Base-by-base conservation (phyloP, 768 basidiomycete genomes). In the Mycena latifolia region DNA sequence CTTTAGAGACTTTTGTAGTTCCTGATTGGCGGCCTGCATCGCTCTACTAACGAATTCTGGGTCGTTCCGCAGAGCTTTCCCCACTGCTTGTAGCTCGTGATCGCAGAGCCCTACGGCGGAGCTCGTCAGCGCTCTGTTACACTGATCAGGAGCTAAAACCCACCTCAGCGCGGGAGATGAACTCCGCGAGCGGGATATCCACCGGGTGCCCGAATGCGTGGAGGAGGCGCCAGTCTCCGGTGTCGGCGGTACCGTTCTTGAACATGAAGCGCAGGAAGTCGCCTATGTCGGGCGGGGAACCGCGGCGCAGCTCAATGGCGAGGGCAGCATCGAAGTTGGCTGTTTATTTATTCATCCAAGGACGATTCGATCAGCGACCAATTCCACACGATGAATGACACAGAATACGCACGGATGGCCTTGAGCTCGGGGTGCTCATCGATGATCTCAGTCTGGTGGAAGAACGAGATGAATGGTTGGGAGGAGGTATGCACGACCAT, bases 381-480 rank as follows among this genome's bases (percentile, higher is more conserved):
- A n/a, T n/a, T n/a, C n/a, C n/a, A n/a, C n/a, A n/a, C n/a, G n/a
- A n/a, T n/a, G n/a, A n/a, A n/a, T 6, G 37, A 2, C 14, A 46
- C 3, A 41, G 29, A 12, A 22, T 5, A 87, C 92, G 75, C 73
- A 93, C 92, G 90, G 67, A 93, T 85, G 39, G 82, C 88, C 43
- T 78, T 77, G 67, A 90, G 77, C 53, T 91, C 84, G 2, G 91
- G 89, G 74, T 88, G 78, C 27, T 84, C 78, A 62, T 85, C 79
- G 70, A 78, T 71, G 62, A 91, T 79, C 61, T 91, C 91, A 17
- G 92, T 87, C 77, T 92, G 86, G 74, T 89, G 87, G 87, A 96
- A 92, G 77, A 96, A 84, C 2, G 93, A 94, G 73, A 95, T 89
- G 86, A 96, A 94, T 14, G 94, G 90, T 77, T 95, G 94, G 83